Evolutionary conservation across 371 early-diverging fungal genomes (phyloP).

Genomic region (Coemansia sp.): DNA sequence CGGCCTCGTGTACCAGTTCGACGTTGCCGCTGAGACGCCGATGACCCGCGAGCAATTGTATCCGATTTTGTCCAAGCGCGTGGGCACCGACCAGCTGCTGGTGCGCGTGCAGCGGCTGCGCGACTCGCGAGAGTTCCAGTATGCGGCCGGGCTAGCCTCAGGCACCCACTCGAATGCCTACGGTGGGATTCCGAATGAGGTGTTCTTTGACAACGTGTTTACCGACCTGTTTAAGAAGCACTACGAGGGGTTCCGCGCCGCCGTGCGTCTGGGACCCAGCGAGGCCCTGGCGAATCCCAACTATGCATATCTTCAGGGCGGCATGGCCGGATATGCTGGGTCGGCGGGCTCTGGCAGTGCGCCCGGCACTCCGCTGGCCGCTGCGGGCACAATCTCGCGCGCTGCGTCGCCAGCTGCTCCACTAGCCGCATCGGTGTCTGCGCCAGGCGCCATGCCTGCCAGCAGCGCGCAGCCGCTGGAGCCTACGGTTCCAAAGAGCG

Average conservation of each 20-base stretch:
- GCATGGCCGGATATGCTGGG: slow-evolving; percentile 43
- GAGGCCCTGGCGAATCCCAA: slow-evolving; percentile 35
- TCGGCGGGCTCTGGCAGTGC: slow-evolving; percentile 17
- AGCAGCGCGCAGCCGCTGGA: background rate
- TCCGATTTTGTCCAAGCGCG: slow-evolving; percentile 77
- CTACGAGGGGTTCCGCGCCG: slow-evolving; percentile 51
- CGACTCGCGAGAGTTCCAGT: slow-evolving; percentile 78
- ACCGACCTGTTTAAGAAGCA: slow-evolving; percentile 78
- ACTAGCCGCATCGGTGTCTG: background rate
- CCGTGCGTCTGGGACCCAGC: slow-evolving; percentile 37
- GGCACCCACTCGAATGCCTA: slow-evolving; percentile 45
- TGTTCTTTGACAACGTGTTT: slow-evolving; percentile 79
- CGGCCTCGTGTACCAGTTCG: slow-evolving; percentile 83
- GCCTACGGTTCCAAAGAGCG: slow-evolving; percentile 27
- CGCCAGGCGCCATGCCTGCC: background rate
- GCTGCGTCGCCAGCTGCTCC: slow-evolving; percentile 25
- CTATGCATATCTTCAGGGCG: slow-evolving; percentile 41
- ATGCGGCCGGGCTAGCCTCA: slow-evolving; percentile 52
- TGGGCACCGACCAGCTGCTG: slow-evolving; percentile 80
- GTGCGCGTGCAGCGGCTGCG: slow-evolving; percentile 80
- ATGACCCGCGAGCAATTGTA: slow-evolving; percentile 59
- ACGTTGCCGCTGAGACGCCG: slow-evolving; percentile 68
- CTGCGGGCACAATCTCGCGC: slow-evolving; percentile 18
- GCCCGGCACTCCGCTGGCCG: slow-evolving; percentile 39
- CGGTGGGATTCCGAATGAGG: slow-evolving; percentile 37